Evolutionary conservation across 768 basidiomycete species (phyloP).

Genomic region (Mycena vitilis): DNA sequence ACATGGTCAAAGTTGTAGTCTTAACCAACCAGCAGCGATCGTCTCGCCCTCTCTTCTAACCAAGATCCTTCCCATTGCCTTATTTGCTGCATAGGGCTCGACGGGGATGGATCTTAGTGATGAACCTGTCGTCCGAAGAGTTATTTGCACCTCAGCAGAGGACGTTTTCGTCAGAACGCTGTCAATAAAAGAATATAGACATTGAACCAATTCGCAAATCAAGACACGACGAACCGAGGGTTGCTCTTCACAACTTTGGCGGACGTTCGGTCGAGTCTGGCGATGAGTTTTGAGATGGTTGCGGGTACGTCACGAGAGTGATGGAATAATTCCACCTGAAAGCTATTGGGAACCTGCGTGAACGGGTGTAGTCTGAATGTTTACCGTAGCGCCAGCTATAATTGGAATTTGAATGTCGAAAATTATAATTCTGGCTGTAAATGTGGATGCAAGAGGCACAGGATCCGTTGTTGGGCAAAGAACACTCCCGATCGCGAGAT

Average conservation of each 20-base stretch:
- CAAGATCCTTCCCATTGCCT: conserved; percentile 95
- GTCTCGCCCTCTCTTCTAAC: conserved; percentile 93
- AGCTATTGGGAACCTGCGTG: conserved; percentile 1
- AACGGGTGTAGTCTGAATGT: conserved; percentile 32
- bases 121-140: conserved; percentile 67
- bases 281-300: conserved; percentile 82
- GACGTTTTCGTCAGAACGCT: conserved; percentile 88
- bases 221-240: conserved; percentile 70
- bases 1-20: background rate
- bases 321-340: conserved; percentile 91
- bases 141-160: conserved; percentile 89
- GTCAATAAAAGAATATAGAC: conserved; percentile 1
- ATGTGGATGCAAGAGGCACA: conserved; percentile 81
- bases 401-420: conserved; percentile 95
- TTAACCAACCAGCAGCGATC: conserved; percentile 82
- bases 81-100: conserved; percentile 88
- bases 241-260: conserved; percentile 80
- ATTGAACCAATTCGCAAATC: background rate
- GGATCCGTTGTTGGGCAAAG: conserved; percentile 80
- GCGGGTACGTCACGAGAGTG: conserved; percentile 95
- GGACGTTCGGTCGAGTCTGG: conserved; percentile 80
- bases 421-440: conserved; percentile 90
- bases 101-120: conserved; percentile 77
- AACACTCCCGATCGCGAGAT: conserved; percentile 89
- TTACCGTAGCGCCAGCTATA: conserved; percentile 85